A percentile compares a stretch with the other conserved stretches of the same genome.
Evolutionary conservation across 805 yeast genomes (phyloP).

Genomic region (Candida takata): DNA sequence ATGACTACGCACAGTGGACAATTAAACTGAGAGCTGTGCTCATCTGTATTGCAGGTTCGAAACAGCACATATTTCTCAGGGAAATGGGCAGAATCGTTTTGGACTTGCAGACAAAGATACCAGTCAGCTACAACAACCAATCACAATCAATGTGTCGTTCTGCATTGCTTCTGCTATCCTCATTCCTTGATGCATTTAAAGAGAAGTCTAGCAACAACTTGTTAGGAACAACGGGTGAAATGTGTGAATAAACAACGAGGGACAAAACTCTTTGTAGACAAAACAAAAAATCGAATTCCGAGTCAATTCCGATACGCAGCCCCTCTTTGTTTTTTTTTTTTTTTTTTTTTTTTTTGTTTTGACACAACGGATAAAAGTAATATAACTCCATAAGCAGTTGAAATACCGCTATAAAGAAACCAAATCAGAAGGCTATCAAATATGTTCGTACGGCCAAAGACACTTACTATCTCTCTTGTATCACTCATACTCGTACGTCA

Average conservation of each 20-base stretch:
- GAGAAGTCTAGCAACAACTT: neutral
- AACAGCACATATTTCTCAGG: constrained; percentile 1
- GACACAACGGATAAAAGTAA: too few relatives aligned
- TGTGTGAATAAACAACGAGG: too few relatives aligned
- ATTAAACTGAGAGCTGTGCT: constrained; percentile 5
- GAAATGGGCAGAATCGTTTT: neutral
- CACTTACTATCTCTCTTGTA: constrained; percentile 11
- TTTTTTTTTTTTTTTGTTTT: too few relatives aligned
- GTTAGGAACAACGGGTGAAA: too few relatives aligned
- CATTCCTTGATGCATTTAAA: neutral
- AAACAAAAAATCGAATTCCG: too few relatives aligned
- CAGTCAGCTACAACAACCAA: constrained; percentile 5
- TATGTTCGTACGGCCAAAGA: constrained; percentile 12
- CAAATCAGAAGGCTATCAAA: neutral
- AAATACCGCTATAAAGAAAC: too few relatives aligned
- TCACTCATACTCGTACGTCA: constrained; percentile 14
- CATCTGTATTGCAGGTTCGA: constrained; percentile 3
- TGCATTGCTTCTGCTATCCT: neutral
- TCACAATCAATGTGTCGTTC: constrained; percentile 9
- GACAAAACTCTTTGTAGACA: too few relatives aligned
- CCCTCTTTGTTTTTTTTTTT: too few relatives aligned
- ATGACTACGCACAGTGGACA: constrained; percentile 5
- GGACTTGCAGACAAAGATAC: constrained; percentile 3
- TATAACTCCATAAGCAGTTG: too few relatives aligned
- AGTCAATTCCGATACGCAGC: too few relatives aligned